Base-by-base conservation (phyloP, 495 filamentous ascomycete genomes). In the Penicillium samsonianum region DNA sequence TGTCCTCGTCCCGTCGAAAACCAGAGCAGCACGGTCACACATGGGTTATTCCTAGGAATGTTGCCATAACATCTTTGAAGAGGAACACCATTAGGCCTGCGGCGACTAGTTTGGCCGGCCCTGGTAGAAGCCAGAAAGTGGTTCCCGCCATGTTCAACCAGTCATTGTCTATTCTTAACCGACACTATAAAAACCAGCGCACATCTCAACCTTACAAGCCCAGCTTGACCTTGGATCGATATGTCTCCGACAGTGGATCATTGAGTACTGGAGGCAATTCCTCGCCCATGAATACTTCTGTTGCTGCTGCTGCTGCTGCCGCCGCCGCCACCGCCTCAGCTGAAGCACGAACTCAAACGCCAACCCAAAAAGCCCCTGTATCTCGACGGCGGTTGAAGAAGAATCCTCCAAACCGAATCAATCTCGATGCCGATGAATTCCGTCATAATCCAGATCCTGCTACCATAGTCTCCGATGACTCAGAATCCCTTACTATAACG, bases 341-440 rank as follows among this genome's bases (percentile, higher is more conserved):
- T 28, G 47, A 31, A 5, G 22, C 20, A 50, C 49, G 22, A 23
- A 46, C 28, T 3, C 51, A 28, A 41, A 30, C n/a, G 16, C 23
- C 55, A 11, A 58, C 44, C 7, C n/a, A 33, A 0, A 56, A 44
- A 20, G 12, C 17, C 7, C 60, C 42, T 19, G 25, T 48, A 33
- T 37, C 40, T 44, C 63, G 64, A n/a, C 64, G 48, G 50, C 68
- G 65, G 4, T 68, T 78, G 44, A 89, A 84, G 57, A 75, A 78
- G 52, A 65, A 71, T 3, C 68, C 62, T 1, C 87, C 87, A 25
- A 76, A 63, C n/a, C 77, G 75, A 9, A 40, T 89, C 17, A 78
- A 88, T 55, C 55, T 76, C 1, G 60, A 61, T 19, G 38, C 54
- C 5, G 61, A 75, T 41, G 62, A 71, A 3, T 73, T 70, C 23